Conservation (phyloP, 2,329 filamentous ascomycete species). For the Akanthomyces dipterigenus region DNA sequence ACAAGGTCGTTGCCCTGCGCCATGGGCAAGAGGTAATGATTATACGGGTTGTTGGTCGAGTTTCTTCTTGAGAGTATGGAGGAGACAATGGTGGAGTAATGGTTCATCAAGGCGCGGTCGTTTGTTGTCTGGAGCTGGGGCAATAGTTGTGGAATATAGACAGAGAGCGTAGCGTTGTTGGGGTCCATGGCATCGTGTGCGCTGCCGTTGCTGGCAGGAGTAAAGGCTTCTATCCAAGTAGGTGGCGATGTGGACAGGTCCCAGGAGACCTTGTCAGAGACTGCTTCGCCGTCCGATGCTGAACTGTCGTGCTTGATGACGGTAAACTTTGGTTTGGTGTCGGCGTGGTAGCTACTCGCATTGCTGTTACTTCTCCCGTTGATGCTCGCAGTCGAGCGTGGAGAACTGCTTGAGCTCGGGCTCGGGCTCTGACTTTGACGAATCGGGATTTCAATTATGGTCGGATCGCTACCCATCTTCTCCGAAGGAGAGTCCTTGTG, state of each 20-base stretch:
- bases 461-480: neutral
- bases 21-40: slow-evolving; percentile 26
- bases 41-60: slow-evolving; percentile 24
- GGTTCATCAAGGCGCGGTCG: slow-evolving; percentile 28
- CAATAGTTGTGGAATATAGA: slow-evolving; percentile 24
- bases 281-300: slow-evolving; percentile 12
- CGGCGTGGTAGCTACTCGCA: slow-evolving; percentile 13
- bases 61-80: slow-evolving; percentile 25
- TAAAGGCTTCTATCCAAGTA: slow-evolving; percentile 20
- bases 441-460: slow-evolving; percentile 17
- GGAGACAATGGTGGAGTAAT: slow-evolving; percentile 28
- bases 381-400: slow-evolving; percentile 14
- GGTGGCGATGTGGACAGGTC: slow-evolving; percentile 17
- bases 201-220: slow-evolving; percentile 20
- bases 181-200: slow-evolving; percentile 18
- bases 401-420: slow-evolving; percentile 1
- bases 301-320: slow-evolving; percentile 1
- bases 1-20: slow-evolving; percentile 27
- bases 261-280: slow-evolving; percentile 20
- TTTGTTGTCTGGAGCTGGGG: slow-evolving; percentile 23
- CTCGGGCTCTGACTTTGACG: slow-evolving; percentile 18
- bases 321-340: neutral
- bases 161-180: slow-evolving; percentile 18
- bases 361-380: slow-evolving; percentile 15
- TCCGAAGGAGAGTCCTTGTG: neutral